Conservation (phyloP, 2,329 filamentous ascomycete species). For the Phaeomoniella chlamydospora region DNA sequence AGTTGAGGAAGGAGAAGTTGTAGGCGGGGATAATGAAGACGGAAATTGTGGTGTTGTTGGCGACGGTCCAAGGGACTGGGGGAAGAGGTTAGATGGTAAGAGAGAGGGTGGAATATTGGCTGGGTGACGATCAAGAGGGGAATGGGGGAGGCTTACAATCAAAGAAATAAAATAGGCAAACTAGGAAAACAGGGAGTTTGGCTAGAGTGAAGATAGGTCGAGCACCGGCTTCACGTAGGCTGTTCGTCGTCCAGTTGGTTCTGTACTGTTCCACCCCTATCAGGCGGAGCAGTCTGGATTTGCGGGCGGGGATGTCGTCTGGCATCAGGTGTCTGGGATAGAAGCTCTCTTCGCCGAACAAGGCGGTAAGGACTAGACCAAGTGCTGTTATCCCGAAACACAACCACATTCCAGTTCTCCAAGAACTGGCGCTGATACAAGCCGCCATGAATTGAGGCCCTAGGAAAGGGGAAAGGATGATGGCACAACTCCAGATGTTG, state of each 20-base stretch:
- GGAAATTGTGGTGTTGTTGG: constrained; percentile 39
- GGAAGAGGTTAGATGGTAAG: constrained; percentile 21
- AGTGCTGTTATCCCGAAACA: constrained; percentile 10
- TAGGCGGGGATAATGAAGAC: constrained; percentile 35
- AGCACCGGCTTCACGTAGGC: constrained; percentile 23
- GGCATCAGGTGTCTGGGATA: constrained; percentile 13
- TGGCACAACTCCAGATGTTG: constrained; percentile 22
- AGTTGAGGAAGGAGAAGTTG: constrained; percentile 29
- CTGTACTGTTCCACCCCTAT: constrained; percentile 15
- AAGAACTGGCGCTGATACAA: constrained; percentile 27
- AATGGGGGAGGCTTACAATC: constrained; percentile 10
- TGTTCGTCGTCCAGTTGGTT: constrained; percentile 19
- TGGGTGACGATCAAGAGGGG: constrained; percentile 15
- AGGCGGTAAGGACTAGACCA: constrained; percentile 11
- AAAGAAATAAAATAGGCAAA: constrained; percentile 17
- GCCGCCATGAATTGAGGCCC: constrained; percentile 31
- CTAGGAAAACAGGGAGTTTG: constrained; percentile 15
- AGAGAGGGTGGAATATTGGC: constrained; percentile 22
- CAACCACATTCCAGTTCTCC: constrained; percentile 16
- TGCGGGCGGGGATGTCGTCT: constrained; percentile 7
- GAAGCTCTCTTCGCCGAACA: constrained; percentile 15
- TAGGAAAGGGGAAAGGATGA: constrained; percentile 23
- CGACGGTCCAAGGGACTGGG: constrained; percentile 33
- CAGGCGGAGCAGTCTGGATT: constrained; percentile 12
- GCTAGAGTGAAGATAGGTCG: constrained; percentile 23